These are phyloP conservation scores for Wickerhamomyces chambardii DNA, from an alignment of 805 yeast species.

Conservation along the genomic window DNA sequence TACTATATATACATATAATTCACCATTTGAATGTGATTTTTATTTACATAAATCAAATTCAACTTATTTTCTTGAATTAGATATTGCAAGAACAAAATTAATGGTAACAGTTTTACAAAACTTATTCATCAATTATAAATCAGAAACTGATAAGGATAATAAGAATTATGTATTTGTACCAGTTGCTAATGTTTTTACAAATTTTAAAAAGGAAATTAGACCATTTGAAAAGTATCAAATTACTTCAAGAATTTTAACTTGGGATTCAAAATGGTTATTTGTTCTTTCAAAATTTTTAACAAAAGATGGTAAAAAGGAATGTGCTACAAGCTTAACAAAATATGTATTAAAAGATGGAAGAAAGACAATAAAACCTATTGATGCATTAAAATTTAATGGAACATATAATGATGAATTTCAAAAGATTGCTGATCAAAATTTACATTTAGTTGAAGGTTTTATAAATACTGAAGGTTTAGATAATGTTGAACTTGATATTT, in stretches of 20 bases:
- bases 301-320: constrained; percentile 22
- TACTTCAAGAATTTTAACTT: constrained; percentile 54
- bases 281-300: constrained; percentile 52
- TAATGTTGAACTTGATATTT: constrained; percentile 4
- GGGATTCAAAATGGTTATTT: constrained; percentile 87
- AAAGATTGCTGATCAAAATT: constrained; percentile 28
- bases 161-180: constrained; percentile 53
- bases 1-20: constrained; percentile 43
- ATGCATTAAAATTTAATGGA: constrained; percentile 47
- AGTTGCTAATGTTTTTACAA: constrained; percentile 60
- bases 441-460: constrained; percentile 27
- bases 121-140: constrained; percentile 36
- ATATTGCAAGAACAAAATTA: constrained; percentile 62
- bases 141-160: constrained; percentile 26
- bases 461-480: constrained; percentile 28
- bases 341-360: constrained; percentile 77
- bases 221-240: constrained; percentile 55
- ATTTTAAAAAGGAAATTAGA: constrained; percentile 64
- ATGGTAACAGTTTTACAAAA: constrained; percentile 49
- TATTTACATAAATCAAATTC: constrained; percentile 84
- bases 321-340: constrained; percentile 62
- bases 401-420: constrained; percentile 44
- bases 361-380: constrained; percentile 61
- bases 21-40: constrained; percentile 77
- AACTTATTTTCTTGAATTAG: constrained; percentile 76